Base-by-base conservation (phyloP, 2,329 filamentous ascomycete species). In the Calonectria henricotiae region DNA sequence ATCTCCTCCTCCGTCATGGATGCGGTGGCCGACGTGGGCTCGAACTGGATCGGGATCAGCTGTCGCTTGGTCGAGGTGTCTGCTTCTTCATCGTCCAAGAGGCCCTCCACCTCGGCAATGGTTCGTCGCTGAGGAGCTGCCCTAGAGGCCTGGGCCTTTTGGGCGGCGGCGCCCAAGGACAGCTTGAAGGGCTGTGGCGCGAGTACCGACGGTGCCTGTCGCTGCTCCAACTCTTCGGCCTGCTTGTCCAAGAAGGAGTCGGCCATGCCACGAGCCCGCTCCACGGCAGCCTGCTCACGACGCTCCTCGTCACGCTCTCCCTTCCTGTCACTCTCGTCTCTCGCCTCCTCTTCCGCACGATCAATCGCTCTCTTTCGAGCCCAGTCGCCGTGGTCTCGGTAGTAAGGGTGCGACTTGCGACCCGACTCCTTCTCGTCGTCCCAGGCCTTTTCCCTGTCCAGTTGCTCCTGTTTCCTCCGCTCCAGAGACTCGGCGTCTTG, bases 81-180 rank as follows among this genome's bases (percentile, higher is more conserved):
- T 72, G 96, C 93, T 79, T 98, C 96, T 82, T 98, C 96, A 82
- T 98, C 95, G 83, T 98, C 96, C 74, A 99, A 87, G 0, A 99
- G 87, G 37, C 94, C 94, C 85, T 98, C 96, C 66, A 99, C 94
- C 80, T 99, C 96, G 67, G 95, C 95, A 71, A 97, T 92, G 0
- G 94, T 97, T 71, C 95, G 92, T 70, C 94, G 89, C 68, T 89
- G 86, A 0, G 89, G 85, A 15, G 87, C 86, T 0, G 84, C 84
- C 46, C 87, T 85, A 68, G 89, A 88, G 0, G 88, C 88, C 61
- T 89, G 88, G 0, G 87, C 87, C 76, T 87, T 94, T 81, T 97
- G 94, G 0, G 94, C 94, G 0, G 95, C 94, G 0, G 94, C 94
- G 65, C 95, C 95, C 30, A 98, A 91, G 1, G 95, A 98, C 68